These are phyloP conservation scores for Nevesoporus exiguus DNA, from an alignment of 768 basidiomycete genomes.

Conservation along the genomic window DNA sequence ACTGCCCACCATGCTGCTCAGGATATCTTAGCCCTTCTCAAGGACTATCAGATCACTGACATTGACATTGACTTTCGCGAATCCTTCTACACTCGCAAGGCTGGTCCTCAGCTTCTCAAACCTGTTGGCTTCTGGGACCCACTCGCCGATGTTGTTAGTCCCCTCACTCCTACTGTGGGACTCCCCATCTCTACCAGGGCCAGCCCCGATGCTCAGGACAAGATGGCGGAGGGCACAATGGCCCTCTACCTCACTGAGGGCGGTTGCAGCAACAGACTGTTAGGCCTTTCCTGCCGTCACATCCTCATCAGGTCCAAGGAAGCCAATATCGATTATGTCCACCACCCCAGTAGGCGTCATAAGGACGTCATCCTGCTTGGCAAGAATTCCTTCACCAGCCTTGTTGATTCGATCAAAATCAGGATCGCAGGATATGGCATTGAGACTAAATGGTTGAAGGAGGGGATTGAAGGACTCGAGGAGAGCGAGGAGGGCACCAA, in stretches of 20 bases:
- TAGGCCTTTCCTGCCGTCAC: background rate
- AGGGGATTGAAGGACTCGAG: background rate
- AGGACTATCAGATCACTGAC: background rate
- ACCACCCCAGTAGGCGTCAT: background rate
- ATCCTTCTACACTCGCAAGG: background rate
- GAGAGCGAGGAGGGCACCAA: background rate
- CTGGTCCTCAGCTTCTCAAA: background rate
- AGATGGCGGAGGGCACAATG: background rate
- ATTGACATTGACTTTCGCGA: background rate
- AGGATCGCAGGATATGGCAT: background rate
- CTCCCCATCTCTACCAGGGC: background rate
- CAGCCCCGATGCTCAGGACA: background rate
- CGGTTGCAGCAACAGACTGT: background rate
- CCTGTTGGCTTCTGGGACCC: background rate
- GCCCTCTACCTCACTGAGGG: background rate
- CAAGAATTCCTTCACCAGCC: background rate
- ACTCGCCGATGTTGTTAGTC: background rate
- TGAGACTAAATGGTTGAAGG: background rate
- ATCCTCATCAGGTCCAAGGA: background rate
- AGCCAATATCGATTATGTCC: background rate
- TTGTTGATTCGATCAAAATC: background rate
- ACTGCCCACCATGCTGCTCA: background rate
- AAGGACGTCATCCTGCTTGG: background rate
- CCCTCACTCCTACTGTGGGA: background rate
- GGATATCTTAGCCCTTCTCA: background rate